These are phyloP conservation scores for Priceomyces haplophilus DNA, from an alignment of 805 yeast genomes.

Conservation along the genomic window DNA sequence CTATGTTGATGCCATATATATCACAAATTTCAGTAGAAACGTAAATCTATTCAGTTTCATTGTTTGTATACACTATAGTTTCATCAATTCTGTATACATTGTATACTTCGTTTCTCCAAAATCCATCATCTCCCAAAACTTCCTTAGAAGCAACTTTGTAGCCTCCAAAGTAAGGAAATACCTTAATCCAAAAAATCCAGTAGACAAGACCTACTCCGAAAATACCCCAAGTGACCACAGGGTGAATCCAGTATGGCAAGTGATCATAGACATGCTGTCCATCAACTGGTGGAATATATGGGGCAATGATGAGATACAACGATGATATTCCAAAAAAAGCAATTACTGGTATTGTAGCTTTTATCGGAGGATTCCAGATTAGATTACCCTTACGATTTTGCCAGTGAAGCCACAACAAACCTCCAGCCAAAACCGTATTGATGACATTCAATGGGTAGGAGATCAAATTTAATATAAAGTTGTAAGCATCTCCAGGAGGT, in stretches of 20 bases:
- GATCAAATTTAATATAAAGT: slow-evolving; percentile 73
- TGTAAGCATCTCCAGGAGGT: slow-evolving; percentile 86
- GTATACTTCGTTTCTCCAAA: slow-evolving; percentile 63
- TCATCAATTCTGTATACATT: slow-evolving; percentile 23
- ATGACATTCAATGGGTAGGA: slow-evolving; percentile 80
- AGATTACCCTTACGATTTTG: slow-evolving; percentile 47
- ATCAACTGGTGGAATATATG: slow-evolving; percentile 68
- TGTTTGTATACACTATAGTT: too few relatives aligned
- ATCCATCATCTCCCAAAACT: slow-evolving; percentile 62
- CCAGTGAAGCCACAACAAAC: slow-evolving; percentile 56
- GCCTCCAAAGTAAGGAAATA: slow-evolving; percentile 54
- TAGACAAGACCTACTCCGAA: slow-evolving; percentile 63
- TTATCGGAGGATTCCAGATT: slow-evolving; percentile 71
- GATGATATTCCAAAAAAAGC: slow-evolving; percentile 64
- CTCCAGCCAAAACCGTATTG: slow-evolving; percentile 61
- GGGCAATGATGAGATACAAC: slow-evolving; percentile 68
- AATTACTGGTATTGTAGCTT: slow-evolving; percentile 61
- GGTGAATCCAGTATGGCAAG: slow-evolving; percentile 75
- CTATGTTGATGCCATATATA: too few relatives aligned
- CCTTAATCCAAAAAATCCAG: slow-evolving; percentile 61
- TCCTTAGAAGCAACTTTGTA: slow-evolving; percentile 53
- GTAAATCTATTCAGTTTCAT: too few relatives aligned
- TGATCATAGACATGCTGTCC: slow-evolving; percentile 67
- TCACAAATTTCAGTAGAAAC: too few relatives aligned
- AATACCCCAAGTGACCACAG: slow-evolving; percentile 80